These are phyloP conservation scores for Entamoeba invadens DNA, from an alignment of 208 protist species.

Conservation along the genomic window DNA sequence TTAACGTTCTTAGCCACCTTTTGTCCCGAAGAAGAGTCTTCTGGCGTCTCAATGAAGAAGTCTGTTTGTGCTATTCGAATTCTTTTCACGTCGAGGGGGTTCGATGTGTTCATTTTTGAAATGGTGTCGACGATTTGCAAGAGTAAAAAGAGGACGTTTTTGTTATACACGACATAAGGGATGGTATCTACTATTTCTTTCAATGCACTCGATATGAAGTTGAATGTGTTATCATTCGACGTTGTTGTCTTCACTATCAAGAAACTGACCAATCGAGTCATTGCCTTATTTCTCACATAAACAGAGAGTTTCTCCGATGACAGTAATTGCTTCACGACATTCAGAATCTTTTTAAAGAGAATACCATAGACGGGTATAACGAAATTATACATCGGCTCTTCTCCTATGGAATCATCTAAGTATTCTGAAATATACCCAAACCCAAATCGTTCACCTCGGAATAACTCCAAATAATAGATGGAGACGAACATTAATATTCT, in stretches of 20 bases:
- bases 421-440: not conserved
- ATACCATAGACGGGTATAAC: not conserved
- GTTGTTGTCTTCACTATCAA: not conserved
- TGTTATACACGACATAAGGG: not conserved
- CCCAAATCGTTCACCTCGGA: not conserved
- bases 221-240: not conserved
- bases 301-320: not conserved
- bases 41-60: not conserved
- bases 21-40: not conserved
- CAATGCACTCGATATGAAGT: not conserved
- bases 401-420: not conserved
- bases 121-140: not conserved
- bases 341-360: not conserved
- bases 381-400: not conserved
- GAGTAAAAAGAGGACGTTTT: not conserved
- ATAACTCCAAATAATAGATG: not conserved
- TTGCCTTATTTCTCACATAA: not conserved
- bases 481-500: not conserved
- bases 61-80: not conserved
- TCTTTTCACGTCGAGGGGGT: not conserved
- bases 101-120: not conserved
- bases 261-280: not conserved
- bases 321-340: not conserved
- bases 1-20: not conserved
- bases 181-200: not conserved